Evolutionary conservation across 495 filamentous ascomycete species (phyloP).

Genomic region (Aspergillus cristatus): DNA sequence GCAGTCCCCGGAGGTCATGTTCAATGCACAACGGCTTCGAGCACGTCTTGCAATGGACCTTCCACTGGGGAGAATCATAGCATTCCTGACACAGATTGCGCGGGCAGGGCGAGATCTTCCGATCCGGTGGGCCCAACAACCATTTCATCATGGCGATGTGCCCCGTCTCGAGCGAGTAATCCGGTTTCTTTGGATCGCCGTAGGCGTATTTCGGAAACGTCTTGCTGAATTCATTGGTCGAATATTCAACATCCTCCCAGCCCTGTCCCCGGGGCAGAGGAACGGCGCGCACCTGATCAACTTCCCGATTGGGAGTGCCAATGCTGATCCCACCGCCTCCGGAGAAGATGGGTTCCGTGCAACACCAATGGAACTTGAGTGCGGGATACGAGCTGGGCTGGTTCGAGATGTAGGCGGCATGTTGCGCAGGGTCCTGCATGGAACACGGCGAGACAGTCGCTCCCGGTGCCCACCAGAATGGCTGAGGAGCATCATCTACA

Average conservation of each 20-base stretch:
- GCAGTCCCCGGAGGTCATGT: constrained; percentile 52
- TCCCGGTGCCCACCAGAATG: constrained; percentile 52
- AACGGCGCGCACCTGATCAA: constrained; percentile 47
- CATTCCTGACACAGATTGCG: constrained; percentile 53
- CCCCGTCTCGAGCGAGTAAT: constrained; percentile 32
- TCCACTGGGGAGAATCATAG: constrained; percentile 49
- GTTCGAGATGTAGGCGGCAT: constrained; percentile 18
- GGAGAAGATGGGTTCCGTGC: constrained; percentile 53
- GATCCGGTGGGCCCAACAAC: constrained; percentile 37
- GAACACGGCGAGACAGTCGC: constrained; percentile 44
- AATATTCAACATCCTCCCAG: constrained; percentile 48
- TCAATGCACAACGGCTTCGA: constrained; percentile 51
- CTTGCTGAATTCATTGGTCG: constrained; percentile 35
- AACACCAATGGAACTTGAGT: constrained; percentile 52
- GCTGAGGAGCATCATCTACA: constrained; percentile 6
- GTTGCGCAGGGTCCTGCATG: constrained; percentile 44
- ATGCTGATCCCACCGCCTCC: constrained; percentile 54
- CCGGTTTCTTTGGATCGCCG: constrained; percentile 32
- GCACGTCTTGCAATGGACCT: constrained; percentile 48
- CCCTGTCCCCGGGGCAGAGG: constrained; percentile 45
- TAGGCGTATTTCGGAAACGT: constrained; percentile 36
- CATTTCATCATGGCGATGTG: constrained; percentile 46
- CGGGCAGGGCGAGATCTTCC: constrained; percentile 41
- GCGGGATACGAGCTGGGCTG: constrained; percentile 27
- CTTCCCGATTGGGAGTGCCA: constrained; percentile 41